Evolutionary conservation across 2,329 filamentous ascomycete genomes (phyloP).

Genomic region (Aureobasidium subglaciale): DNA sequence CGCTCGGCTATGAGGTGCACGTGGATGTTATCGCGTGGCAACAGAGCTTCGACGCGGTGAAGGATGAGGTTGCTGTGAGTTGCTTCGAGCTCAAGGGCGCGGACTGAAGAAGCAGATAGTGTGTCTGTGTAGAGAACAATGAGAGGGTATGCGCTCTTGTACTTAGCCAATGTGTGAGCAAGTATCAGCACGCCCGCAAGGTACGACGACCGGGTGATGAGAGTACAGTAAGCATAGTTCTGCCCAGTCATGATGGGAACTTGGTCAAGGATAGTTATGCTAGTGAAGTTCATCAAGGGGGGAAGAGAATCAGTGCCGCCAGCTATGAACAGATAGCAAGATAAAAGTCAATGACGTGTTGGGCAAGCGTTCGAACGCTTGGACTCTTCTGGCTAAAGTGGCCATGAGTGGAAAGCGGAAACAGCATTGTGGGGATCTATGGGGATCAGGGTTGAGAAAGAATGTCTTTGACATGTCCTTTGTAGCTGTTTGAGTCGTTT

Average conservation of each 20-base stretch:
- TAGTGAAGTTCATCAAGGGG: neutral
- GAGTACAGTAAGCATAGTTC: constrained; percentile 40
- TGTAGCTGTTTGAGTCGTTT: no score
- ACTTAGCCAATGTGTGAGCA: constrained; percentile 41
- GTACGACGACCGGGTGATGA: constrained; percentile 47
- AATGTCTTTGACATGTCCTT: no score
- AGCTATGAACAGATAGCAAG: neutral
- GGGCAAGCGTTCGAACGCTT: neutral
- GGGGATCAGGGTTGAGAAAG: no score
- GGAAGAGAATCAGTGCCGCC: neutral
- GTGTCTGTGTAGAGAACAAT: constrained; percentile 44
- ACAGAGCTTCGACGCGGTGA: constrained; percentile 35
- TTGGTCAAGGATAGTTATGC: neutral
- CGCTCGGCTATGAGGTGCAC: constrained; percentile 42
- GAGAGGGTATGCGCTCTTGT: constrained; percentile 41
- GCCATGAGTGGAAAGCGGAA: no score
- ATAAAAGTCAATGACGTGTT: constrained; percentile 4
- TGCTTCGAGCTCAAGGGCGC: constrained; percentile 37
- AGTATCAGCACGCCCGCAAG: constrained; percentile 47
- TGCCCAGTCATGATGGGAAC: constrained; percentile 4
- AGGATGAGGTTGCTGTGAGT: constrained; percentile 35
- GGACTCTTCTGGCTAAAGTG: neutral
- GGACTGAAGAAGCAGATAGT: constrained; percentile 34
- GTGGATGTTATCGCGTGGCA: constrained; percentile 30
- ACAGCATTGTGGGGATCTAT: no score